phyloP scores from a whole-genome alignment of 108 stramenopile species.

The Schizochytrium sp. region DNA sequence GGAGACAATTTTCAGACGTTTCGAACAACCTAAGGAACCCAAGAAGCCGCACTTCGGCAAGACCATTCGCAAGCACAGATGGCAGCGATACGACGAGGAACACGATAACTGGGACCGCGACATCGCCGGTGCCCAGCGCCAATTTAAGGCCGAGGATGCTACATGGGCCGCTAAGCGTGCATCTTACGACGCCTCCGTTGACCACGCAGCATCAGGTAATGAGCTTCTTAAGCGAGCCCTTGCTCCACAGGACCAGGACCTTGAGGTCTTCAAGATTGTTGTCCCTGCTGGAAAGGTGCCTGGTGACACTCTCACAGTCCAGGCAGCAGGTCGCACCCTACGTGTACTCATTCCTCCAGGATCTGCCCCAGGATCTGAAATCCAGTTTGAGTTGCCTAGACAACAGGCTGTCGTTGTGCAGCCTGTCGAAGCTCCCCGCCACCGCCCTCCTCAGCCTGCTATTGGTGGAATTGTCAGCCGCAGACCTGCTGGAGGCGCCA shows the following conservation, averaged over 20 bases:
- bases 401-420: background rate
- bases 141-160: background rate
- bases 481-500: background rate
- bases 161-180: background rate
- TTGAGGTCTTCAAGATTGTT: conserved; percentile 20
- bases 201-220: conserved; percentile 39
- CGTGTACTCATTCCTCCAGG: conserved; percentile 21
- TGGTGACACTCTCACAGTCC: conserved; percentile 34
- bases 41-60: conserved; percentile 49
- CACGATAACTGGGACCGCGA: conserved; percentile 40
- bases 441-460: conserved; percentile 28
- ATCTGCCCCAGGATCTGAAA: conserved; percentile 29
- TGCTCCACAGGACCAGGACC: background rate
- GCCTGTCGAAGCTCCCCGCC: background rate
- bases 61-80: conserved; percentile 37
- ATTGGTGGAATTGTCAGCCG: conserved; percentile 2
- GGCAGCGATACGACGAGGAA: conserved; percentile 41
- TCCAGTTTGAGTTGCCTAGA: conserved; percentile 55
- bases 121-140: background rate
- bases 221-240: conserved; percentile 53
- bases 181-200: background rate
- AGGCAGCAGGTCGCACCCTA: background rate
- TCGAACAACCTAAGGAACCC: conserved; percentile 50
- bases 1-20: conserved; percentile 44
- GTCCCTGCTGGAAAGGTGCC: conserved; percentile 44